phyloP scores from a whole-genome alignment of 2,329 filamentous ascomycete genomes.

The Venturia aucupariae region DNA sequence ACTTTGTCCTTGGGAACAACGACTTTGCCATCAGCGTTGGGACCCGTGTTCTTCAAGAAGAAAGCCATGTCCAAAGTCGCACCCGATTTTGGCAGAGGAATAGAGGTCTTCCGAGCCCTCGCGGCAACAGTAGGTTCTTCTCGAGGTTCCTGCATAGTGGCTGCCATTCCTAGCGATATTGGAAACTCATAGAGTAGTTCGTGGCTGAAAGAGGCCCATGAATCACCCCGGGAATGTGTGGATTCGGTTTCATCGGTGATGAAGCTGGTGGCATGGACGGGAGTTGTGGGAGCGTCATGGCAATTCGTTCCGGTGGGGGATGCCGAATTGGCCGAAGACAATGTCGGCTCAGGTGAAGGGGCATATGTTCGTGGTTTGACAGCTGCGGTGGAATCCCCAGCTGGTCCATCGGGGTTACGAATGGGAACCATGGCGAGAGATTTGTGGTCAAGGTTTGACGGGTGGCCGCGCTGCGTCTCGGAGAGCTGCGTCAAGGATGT shows the following conservation, averaged over 20 bases:
- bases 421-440: background rate
- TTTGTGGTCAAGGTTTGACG: background rate
- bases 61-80: conserved; percentile 27
- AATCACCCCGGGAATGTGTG: background rate
- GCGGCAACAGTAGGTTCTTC: background rate
- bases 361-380: conserved; percentile 2
- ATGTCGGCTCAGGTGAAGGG: background rate
- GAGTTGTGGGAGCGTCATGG: background rate
- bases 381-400: conserved; percentile 7
- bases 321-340: conserved; percentile 5
- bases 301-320: background rate
- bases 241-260: background rate
- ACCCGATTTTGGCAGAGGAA: conserved; percentile 16
- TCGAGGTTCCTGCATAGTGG: background rate
- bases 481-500: conserved; percentile 9
- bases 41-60: conserved; percentile 31
- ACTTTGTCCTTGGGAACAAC: background rate
- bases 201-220: conserved; percentile 7
- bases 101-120: conserved; percentile 5
- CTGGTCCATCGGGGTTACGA: background rate
- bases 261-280: background rate
- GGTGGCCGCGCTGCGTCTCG: conserved; percentile 1
- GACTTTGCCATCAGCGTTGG: conserved; percentile 15
- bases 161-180: conserved; percentile 1
- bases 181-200: conserved; percentile 1